phyloP scores from a whole-genome alignment of 2,329 filamentous ascomycete genomes.

The Cercospora sp. region DNA sequence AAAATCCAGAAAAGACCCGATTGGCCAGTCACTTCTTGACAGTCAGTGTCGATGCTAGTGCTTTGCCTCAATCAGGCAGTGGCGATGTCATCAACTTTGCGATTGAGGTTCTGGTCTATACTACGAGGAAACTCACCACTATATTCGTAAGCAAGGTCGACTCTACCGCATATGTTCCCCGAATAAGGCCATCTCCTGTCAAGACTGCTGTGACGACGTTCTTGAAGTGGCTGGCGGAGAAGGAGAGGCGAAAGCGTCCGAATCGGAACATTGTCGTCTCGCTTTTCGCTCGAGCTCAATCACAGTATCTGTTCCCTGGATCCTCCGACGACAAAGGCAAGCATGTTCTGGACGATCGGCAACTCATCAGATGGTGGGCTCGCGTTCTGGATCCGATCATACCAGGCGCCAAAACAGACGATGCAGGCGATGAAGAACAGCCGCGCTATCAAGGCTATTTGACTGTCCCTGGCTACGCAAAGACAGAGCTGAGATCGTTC shows the following conservation, averaged over 20 bases:
- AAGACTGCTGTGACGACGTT: constrained; percentile 73
- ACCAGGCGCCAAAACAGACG: constrained; percentile 29
- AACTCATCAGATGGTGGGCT: constrained; percentile 95
- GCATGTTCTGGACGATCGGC: constrained; percentile 87
- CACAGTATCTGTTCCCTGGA: constrained; percentile 91
- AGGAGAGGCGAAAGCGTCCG: constrained; percentile 52
- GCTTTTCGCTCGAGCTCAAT: constrained; percentile 86
- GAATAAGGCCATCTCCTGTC: constrained; percentile 68
- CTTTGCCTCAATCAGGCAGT: constrained; percentile 25
- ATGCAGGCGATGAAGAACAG: constrained; percentile 42
- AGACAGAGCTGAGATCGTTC: constrained; percentile 74
- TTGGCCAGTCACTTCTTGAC: constrained; percentile 80
- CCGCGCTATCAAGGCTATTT: constrained; percentile 66
- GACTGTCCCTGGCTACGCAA: constrained; percentile 81
- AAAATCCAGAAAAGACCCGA: constrained; percentile 73
- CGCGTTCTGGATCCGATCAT: constrained; percentile 78
- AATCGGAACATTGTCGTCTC: constrained; percentile 65
- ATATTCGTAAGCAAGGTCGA: constrained; percentile 97
- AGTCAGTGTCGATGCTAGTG: constrained; percentile 45
- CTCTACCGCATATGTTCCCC: constrained; percentile 82
- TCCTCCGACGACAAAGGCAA: constrained; percentile 83
- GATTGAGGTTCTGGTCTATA: constrained; percentile 85
- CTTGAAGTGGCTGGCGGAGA: constrained; percentile 69
- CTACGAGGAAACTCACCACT: constrained; percentile 73
- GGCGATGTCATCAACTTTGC: constrained; percentile 71